Conservation (phyloP, 495 filamentous ascomycete genomes). For the Aspergillus carlsbadensis region DNA sequence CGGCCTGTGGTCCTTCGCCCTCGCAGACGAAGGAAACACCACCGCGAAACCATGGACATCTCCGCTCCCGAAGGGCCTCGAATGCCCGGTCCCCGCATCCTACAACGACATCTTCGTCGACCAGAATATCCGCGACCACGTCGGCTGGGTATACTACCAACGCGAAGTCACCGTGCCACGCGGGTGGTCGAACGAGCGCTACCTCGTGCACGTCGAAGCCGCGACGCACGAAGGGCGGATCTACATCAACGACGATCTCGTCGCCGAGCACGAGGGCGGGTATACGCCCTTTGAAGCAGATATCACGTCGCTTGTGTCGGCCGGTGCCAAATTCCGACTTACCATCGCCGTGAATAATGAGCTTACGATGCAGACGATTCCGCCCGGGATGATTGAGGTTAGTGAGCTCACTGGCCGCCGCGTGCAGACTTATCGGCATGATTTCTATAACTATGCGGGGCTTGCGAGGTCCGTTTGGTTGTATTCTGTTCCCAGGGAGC, state of each 20-base stretch:
- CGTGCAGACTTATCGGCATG: background rate
- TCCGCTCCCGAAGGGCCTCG: background rate
- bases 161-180: background rate
- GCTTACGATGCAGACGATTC: background rate
- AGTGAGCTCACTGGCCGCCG: background rate
- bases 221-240: slow-evolving; percentile 1
- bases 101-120: slow-evolving; percentile 6
- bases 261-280: background rate
- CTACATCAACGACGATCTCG: background rate
- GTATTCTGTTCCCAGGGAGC: background rate
- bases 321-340: background rate
- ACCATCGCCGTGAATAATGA: background rate
- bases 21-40: background rate
- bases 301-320: background rate
- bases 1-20: background rate
- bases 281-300: slow-evolving; percentile 1
- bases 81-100: background rate
- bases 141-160: slow-evolving; percentile 7
- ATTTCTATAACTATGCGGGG: slow-evolving; percentile 2
- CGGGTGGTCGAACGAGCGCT: background rate
- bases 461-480: background rate
- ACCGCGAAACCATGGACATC: background rate
- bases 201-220: background rate
- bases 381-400: background rate
- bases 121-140: background rate